Evolutionary conservation across 2,329 filamentous ascomycete species (phyloP).

Genomic region (Xylariaceae sp.): DNA sequence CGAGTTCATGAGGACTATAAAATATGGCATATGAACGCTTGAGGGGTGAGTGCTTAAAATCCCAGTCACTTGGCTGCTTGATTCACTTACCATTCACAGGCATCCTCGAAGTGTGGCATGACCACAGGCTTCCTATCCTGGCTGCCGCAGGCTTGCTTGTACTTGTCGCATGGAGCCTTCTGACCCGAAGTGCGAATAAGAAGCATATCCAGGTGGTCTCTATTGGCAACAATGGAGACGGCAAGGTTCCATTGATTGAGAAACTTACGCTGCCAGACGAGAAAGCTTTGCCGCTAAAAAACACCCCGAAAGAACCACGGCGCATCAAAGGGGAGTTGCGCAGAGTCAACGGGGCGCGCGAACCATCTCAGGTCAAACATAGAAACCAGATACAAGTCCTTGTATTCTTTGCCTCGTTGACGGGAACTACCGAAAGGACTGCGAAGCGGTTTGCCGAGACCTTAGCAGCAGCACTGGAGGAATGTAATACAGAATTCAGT

Average conservation of each 20-base stretch:
- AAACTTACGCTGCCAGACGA: slow-evolving; percentile 6
- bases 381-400: slow-evolving; percentile 61
- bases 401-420: slow-evolving; percentile 87
- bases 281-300: slow-evolving; percentile 22
- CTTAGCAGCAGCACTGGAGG: slow-evolving; percentile 48
- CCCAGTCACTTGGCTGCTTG: not conserved
- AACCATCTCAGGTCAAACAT: slow-evolving; percentile 24
- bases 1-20: too few species aligned
- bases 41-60: not conserved
- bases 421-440: slow-evolving; percentile 73
- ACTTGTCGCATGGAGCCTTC: slow-evolving; percentile 26
- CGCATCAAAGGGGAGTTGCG: slow-evolving; percentile 42
- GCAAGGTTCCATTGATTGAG: not conserved
- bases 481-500: slow-evolving; percentile 35
- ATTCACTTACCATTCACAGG: slow-evolving; percentile 21
- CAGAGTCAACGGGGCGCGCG: slow-evolving; percentile 31
- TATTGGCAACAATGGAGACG: not conserved
- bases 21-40: too few species aligned
- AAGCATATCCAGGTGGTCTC: not conserved
- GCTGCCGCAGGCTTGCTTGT: slow-evolving; percentile 32
- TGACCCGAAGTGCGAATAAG: not conserved
- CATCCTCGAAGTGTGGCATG: slow-evolving; percentile 40
- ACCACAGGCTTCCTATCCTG: slow-evolving; percentile 40
- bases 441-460: slow-evolving; percentile 59
- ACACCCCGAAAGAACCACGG: slow-evolving; percentile 38